Evolutionary conservation across 257 asterid species (phyloP).

Genomic region (Rhazya stricta): DNA sequence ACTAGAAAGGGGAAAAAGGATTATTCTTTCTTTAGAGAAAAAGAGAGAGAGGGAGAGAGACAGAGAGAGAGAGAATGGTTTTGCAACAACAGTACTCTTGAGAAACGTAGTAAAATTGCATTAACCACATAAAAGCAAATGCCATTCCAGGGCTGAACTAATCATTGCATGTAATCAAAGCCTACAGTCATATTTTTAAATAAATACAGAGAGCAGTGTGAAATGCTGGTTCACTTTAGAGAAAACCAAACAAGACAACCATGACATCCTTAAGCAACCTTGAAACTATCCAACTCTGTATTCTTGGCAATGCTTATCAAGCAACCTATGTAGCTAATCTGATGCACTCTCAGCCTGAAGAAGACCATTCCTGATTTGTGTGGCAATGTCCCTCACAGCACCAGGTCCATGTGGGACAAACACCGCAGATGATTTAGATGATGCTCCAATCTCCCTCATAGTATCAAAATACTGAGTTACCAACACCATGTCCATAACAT

Average conservation of each 20-base stretch:
- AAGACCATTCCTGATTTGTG: constrained; percentile 37
- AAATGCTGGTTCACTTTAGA: neutral
- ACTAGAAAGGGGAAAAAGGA: neutral
- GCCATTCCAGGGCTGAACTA: neutral
- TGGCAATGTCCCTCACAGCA: constrained; percentile 36
- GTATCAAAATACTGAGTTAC: constrained; percentile 42
- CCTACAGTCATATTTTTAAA: neutral
- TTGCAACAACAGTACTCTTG: neutral
- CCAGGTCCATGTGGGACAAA: constrained; percentile 44
- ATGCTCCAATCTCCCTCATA: constrained; percentile 38
- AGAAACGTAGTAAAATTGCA: neutral
- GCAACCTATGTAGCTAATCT: constrained; percentile 1
- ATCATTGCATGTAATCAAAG: neutral
- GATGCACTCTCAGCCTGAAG: constrained; percentile 27
- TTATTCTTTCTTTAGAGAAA: neutral
- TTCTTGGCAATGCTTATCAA: neutral
- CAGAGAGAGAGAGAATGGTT: neutral
- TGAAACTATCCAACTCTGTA: neutral
- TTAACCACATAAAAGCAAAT: neutral
- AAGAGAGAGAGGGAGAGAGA: too few species aligned
- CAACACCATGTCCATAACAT: constrained; percentile 45
- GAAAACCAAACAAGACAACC: neutral
- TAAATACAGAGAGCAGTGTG: neutral
- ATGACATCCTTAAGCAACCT: neutral
- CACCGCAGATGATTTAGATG: constrained; percentile 35